A percentile compares a stretch with the other conserved stretches of the same genome.
These are phyloP conservation scores for Physaria fendleri DNA, from an alignment of 345 rosid genomes.

Conservation along the genomic window DNA sequence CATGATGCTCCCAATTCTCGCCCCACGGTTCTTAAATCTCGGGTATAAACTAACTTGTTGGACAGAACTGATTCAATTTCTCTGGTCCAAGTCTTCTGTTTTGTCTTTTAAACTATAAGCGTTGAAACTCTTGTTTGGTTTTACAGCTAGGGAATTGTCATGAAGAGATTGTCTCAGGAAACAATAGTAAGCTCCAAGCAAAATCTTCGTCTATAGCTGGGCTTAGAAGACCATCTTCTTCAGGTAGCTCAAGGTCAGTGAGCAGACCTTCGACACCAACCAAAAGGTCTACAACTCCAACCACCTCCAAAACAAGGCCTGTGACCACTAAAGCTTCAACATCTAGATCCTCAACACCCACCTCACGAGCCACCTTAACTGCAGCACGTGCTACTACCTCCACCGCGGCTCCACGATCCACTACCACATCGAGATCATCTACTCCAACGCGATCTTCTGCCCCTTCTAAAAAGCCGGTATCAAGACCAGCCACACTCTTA, in stretches of 20 bases:
- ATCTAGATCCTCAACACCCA: slow-evolving; percentile 69
- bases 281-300: slow-evolving; percentile 38
- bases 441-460: slow-evolving; percentile 24
- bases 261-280: slow-evolving; percentile 58
- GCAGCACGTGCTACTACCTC: slow-evolving; percentile 32
- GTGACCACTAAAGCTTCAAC: slow-evolving; percentile 42
- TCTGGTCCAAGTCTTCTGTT: slow-evolving; percentile 8
- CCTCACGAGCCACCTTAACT: slow-evolving; percentile 48
- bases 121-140: not conserved
- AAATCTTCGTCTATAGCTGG: slow-evolving; percentile 33
- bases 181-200: slow-evolving; percentile 30
- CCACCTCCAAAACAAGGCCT: slow-evolving; percentile 27
- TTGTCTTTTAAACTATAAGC: not conserved
- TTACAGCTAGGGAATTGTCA: slow-evolving; percentile 50
- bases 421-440: slow-evolving; percentile 22
- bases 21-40: slow-evolving; percentile 41
- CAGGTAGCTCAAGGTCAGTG: slow-evolving; percentile 37
- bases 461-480: slow-evolving; percentile 23
- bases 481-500: slow-evolving; percentile 27
- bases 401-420: slow-evolving; percentile 1
- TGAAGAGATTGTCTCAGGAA: slow-evolving; percentile 31
- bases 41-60: slow-evolving; percentile 43
- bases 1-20: slow-evolving; percentile 43
- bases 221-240: slow-evolving; percentile 57
- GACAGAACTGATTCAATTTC: not conserved